Evolutionary conservation across 2,329 filamentous ascomycete genomes (phyloP), one percentile per base, ranked within the genome.

Genomic region (Aureobasidium subglaciale): DNA sequence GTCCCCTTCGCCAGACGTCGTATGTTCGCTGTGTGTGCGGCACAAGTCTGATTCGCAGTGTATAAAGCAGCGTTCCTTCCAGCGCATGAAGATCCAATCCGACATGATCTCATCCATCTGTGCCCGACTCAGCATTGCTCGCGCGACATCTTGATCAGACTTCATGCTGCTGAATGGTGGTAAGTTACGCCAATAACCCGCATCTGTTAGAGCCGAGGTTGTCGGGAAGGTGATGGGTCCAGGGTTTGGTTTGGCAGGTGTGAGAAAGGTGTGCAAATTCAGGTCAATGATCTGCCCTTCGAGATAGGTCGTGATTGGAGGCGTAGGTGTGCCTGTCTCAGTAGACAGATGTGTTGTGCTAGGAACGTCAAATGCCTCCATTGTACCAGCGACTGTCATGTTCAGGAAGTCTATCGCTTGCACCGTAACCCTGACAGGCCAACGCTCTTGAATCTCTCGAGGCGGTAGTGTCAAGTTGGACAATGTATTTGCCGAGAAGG

Each of bases 221-320:
- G 43, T 54, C n/a, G 59, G 59, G 16, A 59, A 60, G 3, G 38
- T 41, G 29, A 60, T 59, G 10, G 13, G 22, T 22, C 42, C 22
- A 1, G 29, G 15, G 25, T 27, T 34, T 46, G 57, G 54, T 18
- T 35, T 62, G 56, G 60, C 52, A 9, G 67, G 68, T 10, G 78
- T 81, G 49, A 79, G 70, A 61, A 87, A 72, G 45, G 71, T 75
- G 64, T 78, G 70, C 4, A 67, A 72, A 40, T 65, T 66, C 62
- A 78, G 82, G 65, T 87, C 84, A 59, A 87, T 79, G 58, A 87
- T 85, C 64, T 87, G 84, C 55, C 84, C 84, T 71, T 86, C 83
- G 41, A 86, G 75, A 63, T 82, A 86, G 2, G 83, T 86, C 15
- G 81, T 80, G 56, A 86, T 86, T 8, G 75, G 73, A 55, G 76